These are phyloP conservation scores for Pseudevernia furfuracea DNA, from an alignment of 495 filamentous ascomycete genomes.

Conservation along the genomic window DNA sequence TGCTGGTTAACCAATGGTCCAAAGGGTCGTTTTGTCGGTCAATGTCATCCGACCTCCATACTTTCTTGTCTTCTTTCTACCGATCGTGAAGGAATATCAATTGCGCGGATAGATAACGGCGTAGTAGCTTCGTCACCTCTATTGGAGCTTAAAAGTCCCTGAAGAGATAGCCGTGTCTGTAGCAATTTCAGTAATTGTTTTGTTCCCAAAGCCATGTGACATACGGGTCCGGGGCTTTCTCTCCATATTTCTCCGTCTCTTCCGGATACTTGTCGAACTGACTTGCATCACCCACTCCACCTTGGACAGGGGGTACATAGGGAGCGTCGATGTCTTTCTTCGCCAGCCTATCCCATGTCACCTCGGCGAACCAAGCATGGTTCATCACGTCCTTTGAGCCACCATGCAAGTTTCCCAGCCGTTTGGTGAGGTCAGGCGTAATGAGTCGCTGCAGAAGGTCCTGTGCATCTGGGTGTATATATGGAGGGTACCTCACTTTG, in stretches of 20 bases:
- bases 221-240: slow-evolving; percentile 70
- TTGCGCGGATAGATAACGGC: background rate
- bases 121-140: slow-evolving; percentile 1
- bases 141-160: slow-evolving; percentile 47
- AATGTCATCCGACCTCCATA: background rate
- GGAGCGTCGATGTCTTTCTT: slow-evolving; percentile 97
- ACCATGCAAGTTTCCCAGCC: slow-evolving; percentile 85
- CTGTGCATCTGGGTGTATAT: slow-evolving; percentile 89
- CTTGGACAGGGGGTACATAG: slow-evolving; percentile 92
- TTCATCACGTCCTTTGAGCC: slow-evolving; percentile 92
- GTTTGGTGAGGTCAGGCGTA: slow-evolving; percentile 89
- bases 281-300: slow-evolving; percentile 88
- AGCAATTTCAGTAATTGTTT: slow-evolving; percentile 20
- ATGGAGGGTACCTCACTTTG: slow-evolving; percentile 88
- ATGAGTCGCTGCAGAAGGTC: slow-evolving; percentile 87
- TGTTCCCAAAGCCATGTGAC: slow-evolving; percentile 34
- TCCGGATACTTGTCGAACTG: slow-evolving; percentile 98
- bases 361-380: slow-evolving; percentile 93
- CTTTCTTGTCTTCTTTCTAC: too few relatives aligned
- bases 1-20: background rate
- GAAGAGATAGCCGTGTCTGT: slow-evolving; percentile 64
- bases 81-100: background rate
- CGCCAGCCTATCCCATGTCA: slow-evolving; percentile 89
- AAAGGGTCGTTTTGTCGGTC: background rate
- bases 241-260: slow-evolving; percentile 85